phyloP scores from a whole-genome alignment of 208 protist species.

The Leishmania aethiopica region DNA sequence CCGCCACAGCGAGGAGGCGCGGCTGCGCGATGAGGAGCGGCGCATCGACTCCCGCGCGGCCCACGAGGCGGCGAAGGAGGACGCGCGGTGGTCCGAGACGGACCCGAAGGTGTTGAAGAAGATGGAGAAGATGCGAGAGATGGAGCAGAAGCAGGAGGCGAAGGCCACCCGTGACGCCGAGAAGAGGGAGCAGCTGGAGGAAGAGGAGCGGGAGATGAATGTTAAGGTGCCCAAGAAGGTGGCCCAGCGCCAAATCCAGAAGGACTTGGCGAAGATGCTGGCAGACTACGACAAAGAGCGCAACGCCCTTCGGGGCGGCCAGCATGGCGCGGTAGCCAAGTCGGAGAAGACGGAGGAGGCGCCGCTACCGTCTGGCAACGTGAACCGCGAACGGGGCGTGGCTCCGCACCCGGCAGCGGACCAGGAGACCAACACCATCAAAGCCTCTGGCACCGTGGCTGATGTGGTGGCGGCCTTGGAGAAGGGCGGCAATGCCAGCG shows the following conservation, averaged over 20 bases:
- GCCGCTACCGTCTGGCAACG: constrained; percentile 47
- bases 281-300: constrained; percentile 79
- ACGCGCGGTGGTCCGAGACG: constrained; percentile 75
- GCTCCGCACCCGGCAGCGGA: constrained; percentile 9
- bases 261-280: constrained; percentile 86
- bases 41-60: constrained; percentile 29
- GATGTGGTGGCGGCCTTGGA: constrained; percentile 56
- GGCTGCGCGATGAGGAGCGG: constrained; percentile 70
- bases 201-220: constrained; percentile 73
- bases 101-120: constrained; percentile 67
- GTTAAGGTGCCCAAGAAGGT: constrained; percentile 76
- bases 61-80: constrained; percentile 50
- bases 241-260: constrained; percentile 76
- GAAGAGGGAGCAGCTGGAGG: constrained; percentile 69
- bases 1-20: constrained; percentile 84
- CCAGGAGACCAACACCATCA: constrained; percentile 29
- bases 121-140: constrained; percentile 63
- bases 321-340: constrained; percentile 34
- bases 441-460: constrained; percentile 44
- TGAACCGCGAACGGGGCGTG: constrained; percentile 43
- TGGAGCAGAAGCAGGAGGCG: constrained; percentile 62
- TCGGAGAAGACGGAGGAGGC: constrained; percentile 14
- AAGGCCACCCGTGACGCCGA: constrained; percentile 54
- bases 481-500: constrained; percentile 9
- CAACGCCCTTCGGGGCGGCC: constrained; percentile 35